Evolutionary conservation across 108 stramenopile genomes (phyloP), one percentile per base, ranked within the genome.

Genomic region (Skeletonema grethae): DNA sequence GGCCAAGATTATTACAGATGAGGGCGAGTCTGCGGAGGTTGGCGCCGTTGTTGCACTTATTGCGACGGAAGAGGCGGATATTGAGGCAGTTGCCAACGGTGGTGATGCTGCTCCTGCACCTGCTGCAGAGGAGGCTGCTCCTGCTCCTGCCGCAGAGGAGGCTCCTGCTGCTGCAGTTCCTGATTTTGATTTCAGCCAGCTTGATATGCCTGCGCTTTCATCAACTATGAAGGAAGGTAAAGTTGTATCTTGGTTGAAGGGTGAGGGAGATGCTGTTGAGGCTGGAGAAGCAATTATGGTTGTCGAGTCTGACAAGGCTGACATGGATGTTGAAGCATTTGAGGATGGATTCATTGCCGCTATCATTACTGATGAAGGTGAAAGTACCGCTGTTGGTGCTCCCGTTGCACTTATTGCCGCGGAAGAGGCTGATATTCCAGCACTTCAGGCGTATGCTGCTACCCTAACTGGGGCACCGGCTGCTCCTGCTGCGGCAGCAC

Each of bases 171-270:
- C 60, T 35, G 48, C 24, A 7, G 87, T 83, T 2, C 93, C 94
- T 22, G 87, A 89, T 63, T 78, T 77, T 38, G 80, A 82, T 13
- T 95, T 91, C 76, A 92, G 90, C 53, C 88, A 92, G 68, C 85
- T 95, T 63, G 94, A 92, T 80, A 98, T 99, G 97, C 98, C 98
- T 20, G 98, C 98, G 5, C 86, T 99, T 18, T 97, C 96, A 9
- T 97, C 97, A 16, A 99, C 98, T 50, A 99, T 99, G 98, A 97
- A 96, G 70, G 95, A 96, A 73, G 98, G 98, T 24, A 97, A 95
- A 70, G 93, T 99, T 55, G 98, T 99, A 16, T 91, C 95, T 24
- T 99, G 98, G 98, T 77, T 95, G 36, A 97, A 97, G 78, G 79
- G 79, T 10, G 92, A 94, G 57, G 97, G 97, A 48, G 97, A 97